Percentiles rank a stretch among this genome's conserved stretches.
phyloP scores from a whole-genome alignment of 225 moss, liverwort and hornwort genomes.

The Pseudoscleropodium purum region DNA sequence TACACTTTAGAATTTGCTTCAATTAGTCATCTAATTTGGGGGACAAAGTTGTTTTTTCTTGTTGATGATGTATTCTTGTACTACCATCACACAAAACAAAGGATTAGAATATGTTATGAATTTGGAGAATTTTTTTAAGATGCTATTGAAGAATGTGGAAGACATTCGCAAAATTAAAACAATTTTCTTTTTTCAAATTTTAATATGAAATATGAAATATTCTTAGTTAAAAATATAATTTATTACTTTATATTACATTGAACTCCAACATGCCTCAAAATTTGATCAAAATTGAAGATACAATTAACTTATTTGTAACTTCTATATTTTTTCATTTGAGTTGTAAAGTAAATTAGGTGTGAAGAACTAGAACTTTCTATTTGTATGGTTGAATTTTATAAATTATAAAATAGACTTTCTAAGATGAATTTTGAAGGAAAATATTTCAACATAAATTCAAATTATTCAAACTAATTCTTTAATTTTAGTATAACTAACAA shows the following conservation, averaged over 20 bases:
- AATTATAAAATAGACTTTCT: neutral
- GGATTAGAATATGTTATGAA: too few relatives aligned
- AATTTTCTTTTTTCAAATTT: too few relatives aligned
- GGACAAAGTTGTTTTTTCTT: neutral
- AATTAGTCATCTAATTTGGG: neutral
- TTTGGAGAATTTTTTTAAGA: too few relatives aligned
- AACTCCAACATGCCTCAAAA: neutral
- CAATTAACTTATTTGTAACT: neutral
- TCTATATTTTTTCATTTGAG: neutral
- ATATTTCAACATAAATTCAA: neutral
- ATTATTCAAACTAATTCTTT: neutral
- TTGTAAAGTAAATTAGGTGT: neutral
- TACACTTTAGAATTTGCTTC: neutral
- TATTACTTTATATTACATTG: too few relatives aligned
- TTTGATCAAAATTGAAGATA: neutral
- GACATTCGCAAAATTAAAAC: too few relatives aligned
- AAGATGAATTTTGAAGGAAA: neutral
- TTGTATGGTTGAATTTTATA: neutral
- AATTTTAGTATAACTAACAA: neutral
- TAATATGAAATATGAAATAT: too few relatives aligned
- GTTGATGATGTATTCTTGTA: neutral
- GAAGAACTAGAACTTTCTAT: neutral
- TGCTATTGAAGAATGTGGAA: too few relatives aligned
- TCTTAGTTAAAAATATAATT: too few relatives aligned
- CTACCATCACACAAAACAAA: too few relatives aligned